Evolutionary conservation across 2,329 filamentous ascomycete species (phyloP).

Genomic region (Dactylellina parvicollis): DNA sequence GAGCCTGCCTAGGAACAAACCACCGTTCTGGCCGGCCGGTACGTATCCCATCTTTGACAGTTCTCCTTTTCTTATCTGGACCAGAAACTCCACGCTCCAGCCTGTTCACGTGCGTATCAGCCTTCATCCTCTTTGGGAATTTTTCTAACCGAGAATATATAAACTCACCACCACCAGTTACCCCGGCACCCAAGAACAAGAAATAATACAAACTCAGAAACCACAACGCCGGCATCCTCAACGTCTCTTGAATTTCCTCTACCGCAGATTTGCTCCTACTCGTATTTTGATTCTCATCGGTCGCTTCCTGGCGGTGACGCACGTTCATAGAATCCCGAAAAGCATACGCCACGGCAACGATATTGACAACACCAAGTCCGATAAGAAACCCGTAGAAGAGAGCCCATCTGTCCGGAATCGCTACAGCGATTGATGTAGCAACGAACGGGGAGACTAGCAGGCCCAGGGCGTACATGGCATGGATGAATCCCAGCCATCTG

Average conservation of each 20-base stretch:
- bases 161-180: conserved; percentile 65
- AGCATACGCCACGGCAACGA: conserved; percentile 64
- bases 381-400: conserved; percentile 69
- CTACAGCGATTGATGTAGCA: conserved; percentile 66
- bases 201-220: conserved; percentile 72
- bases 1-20: conserved; percentile 68
- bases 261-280: conserved; percentile 61
- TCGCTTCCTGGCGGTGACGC: conserved; percentile 22
- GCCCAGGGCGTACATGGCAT: conserved; percentile 70
- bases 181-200: conserved; percentile 69
- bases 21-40: conserved; percentile 70
- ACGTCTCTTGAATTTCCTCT: conserved; percentile 63
- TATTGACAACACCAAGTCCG: conserved; percentile 66
- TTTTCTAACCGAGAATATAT: conserved; percentile 7
- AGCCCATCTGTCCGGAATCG: conserved; percentile 64
- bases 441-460: conserved; percentile 69
- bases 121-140: background rate
- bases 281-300: conserved; percentile 37
- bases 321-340: conserved; percentile 66
- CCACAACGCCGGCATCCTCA: conserved; percentile 67
- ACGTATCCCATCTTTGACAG: conserved; percentile 71
- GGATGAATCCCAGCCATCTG: conserved; percentile 72
- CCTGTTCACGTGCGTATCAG: conserved; percentile 60
- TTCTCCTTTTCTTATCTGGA: conserved; percentile 69
- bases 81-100: conserved; percentile 74